Evolutionary conservation across 2,329 filamentous ascomycete species (phyloP).

Genomic region (Fusarium sp.): DNA sequence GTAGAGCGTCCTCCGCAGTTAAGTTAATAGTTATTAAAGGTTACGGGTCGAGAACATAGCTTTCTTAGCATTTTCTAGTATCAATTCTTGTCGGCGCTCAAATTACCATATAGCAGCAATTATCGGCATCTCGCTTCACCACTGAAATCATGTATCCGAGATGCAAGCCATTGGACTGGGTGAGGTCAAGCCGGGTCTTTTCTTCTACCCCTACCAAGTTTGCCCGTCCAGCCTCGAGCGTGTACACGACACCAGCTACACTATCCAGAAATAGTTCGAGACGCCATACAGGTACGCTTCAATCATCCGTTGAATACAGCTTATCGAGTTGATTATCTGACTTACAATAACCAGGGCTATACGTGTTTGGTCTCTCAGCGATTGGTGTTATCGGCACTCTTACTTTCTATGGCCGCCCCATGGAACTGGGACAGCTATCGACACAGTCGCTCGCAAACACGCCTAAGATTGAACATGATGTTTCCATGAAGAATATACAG

Average conservation of each 20-base stretch:
- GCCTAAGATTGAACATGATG: background rate
- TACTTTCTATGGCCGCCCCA: rapidly evolving
- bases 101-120: no score
- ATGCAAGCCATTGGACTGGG: no score
- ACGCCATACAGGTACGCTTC: background rate
- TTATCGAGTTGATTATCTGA: background rate
- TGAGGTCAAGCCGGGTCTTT: no score
- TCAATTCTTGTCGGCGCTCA: no score
- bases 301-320: background rate
- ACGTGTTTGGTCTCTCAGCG: background rate
- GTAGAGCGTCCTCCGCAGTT: no score
- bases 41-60: no score
- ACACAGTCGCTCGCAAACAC: background rate
- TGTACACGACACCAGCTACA: rapidly evolving
- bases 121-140: no score
- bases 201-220: rapidly evolving
- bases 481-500: conserved; percentile 3
- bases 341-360: background rate
- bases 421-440: background rate
- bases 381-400: background rate
- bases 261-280: rapidly evolving
- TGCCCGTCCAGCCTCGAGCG: background rate
- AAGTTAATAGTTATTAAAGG: no score
- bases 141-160: no score
- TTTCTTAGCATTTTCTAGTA: no score